Conservation (phyloP, 1,284 basidiomycete species). For the Farysia itapuensis region DNA sequence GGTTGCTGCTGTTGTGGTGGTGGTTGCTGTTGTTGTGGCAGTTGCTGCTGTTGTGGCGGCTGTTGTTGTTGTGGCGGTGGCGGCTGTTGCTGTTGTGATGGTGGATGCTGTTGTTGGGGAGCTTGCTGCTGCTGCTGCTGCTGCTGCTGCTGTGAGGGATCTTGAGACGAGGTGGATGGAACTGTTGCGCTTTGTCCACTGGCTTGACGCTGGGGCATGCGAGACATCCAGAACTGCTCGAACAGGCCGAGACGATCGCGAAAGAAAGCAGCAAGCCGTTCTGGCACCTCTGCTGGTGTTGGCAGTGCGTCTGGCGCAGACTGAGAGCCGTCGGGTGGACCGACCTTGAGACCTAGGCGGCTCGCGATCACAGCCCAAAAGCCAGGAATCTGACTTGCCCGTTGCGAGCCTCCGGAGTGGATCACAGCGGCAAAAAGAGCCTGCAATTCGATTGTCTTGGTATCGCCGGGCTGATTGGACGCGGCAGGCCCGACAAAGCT, state of each 20-base stretch:
- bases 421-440: conserved; percentile 47
- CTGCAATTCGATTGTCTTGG: conserved; percentile 47
- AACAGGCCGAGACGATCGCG: conserved; percentile 44
- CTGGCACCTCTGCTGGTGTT: conserved; percentile 41
- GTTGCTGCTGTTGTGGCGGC: conserved; percentile 2
- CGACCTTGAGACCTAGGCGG: conserved; percentile 47
- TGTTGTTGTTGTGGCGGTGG: conserved; percentile 9
- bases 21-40: conserved; percentile 3
- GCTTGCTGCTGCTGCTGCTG: conserved; percentile 8
- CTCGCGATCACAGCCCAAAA: conserved; percentile 53
- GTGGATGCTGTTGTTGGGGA: conserved; percentile 5
- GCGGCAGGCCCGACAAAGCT: conserved; percentile 48
- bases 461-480: conserved; percentile 34
- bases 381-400: conserved; percentile 31
- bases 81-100: conserved; percentile 2
- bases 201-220: conserved; percentile 36
- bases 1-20: not conserved
- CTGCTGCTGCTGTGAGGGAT: conserved; percentile 5
- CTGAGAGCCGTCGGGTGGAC: conserved; percentile 25
- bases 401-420: conserved; percentile 44
- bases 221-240: conserved; percentile 52
- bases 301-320: conserved; percentile 37
- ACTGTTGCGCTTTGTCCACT: conserved; percentile 23
- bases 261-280: conserved; percentile 48
- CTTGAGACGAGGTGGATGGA: conserved; percentile 18